A percentile compares a stretch with the other conserved stretches of the same genome.
These are phyloP conservation scores for Backusella macrospora DNA, from an alignment of 192 early-diverging fungal species.

Conservation along the genomic window DNA sequence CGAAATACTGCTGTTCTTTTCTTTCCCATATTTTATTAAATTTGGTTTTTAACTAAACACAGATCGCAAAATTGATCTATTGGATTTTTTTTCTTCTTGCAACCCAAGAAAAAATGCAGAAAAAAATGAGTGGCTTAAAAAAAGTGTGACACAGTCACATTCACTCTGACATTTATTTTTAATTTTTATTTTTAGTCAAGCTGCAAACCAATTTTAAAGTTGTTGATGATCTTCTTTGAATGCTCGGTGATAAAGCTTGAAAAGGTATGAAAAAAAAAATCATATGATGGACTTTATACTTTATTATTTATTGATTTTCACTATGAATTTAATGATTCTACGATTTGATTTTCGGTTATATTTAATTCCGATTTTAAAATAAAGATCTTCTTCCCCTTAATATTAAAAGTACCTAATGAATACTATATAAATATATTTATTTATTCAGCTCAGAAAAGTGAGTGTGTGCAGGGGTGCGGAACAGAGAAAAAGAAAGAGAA, in stretches of 20 bases:
- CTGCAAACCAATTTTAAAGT: not conserved
- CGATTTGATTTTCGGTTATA: not conserved
- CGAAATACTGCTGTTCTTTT: constrained; percentile 33
- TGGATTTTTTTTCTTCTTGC: not conserved
- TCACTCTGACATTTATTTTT: not conserved
- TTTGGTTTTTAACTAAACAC: not conserved
- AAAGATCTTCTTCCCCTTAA: not conserved
- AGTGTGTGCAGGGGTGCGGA: not conserved
- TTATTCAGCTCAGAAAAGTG: constrained; percentile 3
- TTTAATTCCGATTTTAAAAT: not conserved
- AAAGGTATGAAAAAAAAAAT: not conserved
- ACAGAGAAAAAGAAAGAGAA: not conserved
- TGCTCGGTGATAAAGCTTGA: not conserved
- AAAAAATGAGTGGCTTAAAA: constrained; percentile 1
- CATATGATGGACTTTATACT: not conserved
- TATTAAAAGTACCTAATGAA: too few species aligned
- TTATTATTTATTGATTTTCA: not conserved
- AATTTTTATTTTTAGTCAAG: not conserved
- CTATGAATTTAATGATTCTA: not conserved
- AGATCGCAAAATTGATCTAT: not conserved
- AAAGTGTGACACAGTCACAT: constrained; percentile 15
- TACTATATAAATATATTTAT: too few species aligned
- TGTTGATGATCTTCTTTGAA: not conserved
- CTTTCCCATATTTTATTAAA: constrained; percentile 26
- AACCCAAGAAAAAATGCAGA: not conserved